Conservation (phyloP, 495 filamentous ascomycete genomes). For the Haplographium delicatum region DNA sequence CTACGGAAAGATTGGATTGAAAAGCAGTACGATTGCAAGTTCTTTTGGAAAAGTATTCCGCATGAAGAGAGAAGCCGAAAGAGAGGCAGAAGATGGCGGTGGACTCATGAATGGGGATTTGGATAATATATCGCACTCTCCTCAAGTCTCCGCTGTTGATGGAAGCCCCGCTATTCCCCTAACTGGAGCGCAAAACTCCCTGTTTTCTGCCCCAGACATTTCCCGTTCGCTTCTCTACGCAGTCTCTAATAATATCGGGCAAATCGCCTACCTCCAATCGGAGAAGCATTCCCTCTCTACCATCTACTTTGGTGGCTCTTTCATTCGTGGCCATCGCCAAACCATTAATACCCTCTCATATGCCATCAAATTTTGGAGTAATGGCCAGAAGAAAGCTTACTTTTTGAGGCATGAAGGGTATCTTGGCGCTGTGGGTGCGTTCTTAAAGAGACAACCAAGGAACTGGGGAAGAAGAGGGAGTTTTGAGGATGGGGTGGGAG, state of each 20-base stretch:
- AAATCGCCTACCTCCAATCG: slow-evolving; percentile 92
- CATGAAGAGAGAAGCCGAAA: slow-evolving; percentile 70
- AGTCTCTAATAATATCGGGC: slow-evolving; percentile 90
- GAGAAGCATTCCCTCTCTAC: slow-evolving; percentile 85
- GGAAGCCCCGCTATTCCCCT: too few relatives aligned
- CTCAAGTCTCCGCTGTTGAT: neutral
- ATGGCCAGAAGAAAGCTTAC: slow-evolving; percentile 89
- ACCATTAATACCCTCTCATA: slow-evolving; percentile 96
- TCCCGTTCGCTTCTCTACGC: slow-evolving; percentile 71
- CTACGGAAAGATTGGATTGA: slow-evolving; percentile 91
- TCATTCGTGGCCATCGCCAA: slow-evolving; percentile 92
- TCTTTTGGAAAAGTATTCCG: slow-evolving; percentile 95
- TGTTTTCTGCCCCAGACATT: slow-evolving; percentile 45
- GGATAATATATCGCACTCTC: slow-evolving; percentile 9
- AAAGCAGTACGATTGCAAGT: slow-evolving; percentile 88
- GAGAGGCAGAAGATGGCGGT: slow-evolving; percentile 70
- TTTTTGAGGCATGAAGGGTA: slow-evolving; percentile 96
- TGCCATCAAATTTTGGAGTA: slow-evolving; percentile 95
- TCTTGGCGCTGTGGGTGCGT: slow-evolving; percentile 92
- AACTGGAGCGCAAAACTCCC: slow-evolving; percentile 9
- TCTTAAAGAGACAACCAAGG: slow-evolving; percentile 80
- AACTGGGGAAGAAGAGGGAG: slow-evolving; percentile 91
- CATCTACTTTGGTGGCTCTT: slow-evolving; percentile 96
- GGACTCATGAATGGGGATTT: slow-evolving; percentile 50
- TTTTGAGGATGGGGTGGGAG: slow-evolving; percentile 35